These are phyloP conservation scores for Tetragonia tetragonoides DNA, from an alignment of 148 eudicot species.

Conservation along the genomic window DNA sequence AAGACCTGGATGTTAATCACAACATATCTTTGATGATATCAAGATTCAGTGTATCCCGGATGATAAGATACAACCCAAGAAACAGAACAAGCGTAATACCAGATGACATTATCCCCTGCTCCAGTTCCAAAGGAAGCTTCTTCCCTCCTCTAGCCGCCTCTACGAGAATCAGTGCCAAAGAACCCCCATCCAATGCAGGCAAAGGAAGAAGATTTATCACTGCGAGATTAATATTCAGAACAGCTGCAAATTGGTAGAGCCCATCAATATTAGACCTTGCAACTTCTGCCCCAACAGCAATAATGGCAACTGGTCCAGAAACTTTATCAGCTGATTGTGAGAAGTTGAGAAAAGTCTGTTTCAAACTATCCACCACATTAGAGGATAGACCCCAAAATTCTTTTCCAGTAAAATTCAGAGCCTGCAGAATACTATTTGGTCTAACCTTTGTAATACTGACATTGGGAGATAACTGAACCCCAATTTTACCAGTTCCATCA, in stretches of 20 bases:
- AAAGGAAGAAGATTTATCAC: constrained; percentile 92
- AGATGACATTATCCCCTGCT: constrained; percentile 90
- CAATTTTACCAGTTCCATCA: constrained; percentile 88
- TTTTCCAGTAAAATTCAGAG: constrained; percentile 55
- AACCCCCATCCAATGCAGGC: constrained; percentile 95
- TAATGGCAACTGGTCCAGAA: constrained; percentile 93
- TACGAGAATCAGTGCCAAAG: constrained; percentile 81
- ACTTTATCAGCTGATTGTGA: constrained; percentile 83
- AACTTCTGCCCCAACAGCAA: constrained; percentile 98
- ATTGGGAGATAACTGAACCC: constrained; percentile 87
- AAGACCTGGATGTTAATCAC: constrained; percentile 27
- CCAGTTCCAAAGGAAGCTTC: constrained; percentile 84
- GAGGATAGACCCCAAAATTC: constrained; percentile 77
- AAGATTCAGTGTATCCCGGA: constrained; percentile 86
- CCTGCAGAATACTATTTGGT: constrained; percentile 55
- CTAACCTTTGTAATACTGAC: constrained; percentile 50
- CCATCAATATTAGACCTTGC: constrained; percentile 82
- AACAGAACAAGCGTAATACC: constrained; percentile 72
- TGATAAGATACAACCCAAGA: constrained; percentile 76
- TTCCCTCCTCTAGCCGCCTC: constrained; percentile 95
- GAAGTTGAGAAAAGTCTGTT: constrained; percentile 82
- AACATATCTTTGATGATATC: constrained; percentile 75
- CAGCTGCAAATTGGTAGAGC: constrained; percentile 88
- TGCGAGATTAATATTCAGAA: constrained; percentile 86
- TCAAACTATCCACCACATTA: constrained; percentile 81